These are phyloP conservation scores for Nicotiana tabacum DNA, from an alignment of 257 asterid genomes.

Conservation along the genomic window DNA sequence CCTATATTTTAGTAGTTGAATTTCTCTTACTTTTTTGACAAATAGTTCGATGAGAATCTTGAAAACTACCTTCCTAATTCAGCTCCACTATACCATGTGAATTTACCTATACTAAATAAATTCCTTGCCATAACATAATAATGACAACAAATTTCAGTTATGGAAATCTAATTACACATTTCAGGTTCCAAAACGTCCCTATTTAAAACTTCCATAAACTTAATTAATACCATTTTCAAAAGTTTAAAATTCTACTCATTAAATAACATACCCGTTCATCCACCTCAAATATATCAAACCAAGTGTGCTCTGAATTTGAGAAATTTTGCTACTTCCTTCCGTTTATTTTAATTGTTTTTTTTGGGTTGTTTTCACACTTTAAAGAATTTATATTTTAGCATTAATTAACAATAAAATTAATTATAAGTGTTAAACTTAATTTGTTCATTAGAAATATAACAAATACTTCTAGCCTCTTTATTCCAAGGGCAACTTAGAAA, in stretches of 20 bases:
- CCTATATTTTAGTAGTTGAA: not conserved
- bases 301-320: not conserved
- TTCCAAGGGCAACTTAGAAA: not conserved
- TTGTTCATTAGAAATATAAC: too few relatives aligned
- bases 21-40: not conserved
- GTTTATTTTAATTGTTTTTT: too few relatives aligned
- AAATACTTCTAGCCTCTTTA: too few relatives aligned
- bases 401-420: too few relatives aligned
- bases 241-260: not conserved
- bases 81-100: not conserved
- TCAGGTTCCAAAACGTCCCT: conserved; percentile 1
- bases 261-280: not conserved
- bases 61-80: not conserved
- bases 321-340: too few relatives aligned
- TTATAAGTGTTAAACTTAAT: too few relatives aligned
- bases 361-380: too few relatives aligned
- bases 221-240: not conserved
- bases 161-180: not conserved
- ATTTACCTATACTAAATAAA: not conserved
- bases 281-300: not conserved
- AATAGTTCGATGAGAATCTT: not conserved
- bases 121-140: not conserved
- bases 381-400: too few relatives aligned
- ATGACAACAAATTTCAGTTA: not conserved
- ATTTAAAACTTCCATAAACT: not conserved